Evolutionary conservation across 768 basidiomycete species (phyloP), one percentile per base, ranked within the genome.

Genomic region (Russula compacta): DNA sequence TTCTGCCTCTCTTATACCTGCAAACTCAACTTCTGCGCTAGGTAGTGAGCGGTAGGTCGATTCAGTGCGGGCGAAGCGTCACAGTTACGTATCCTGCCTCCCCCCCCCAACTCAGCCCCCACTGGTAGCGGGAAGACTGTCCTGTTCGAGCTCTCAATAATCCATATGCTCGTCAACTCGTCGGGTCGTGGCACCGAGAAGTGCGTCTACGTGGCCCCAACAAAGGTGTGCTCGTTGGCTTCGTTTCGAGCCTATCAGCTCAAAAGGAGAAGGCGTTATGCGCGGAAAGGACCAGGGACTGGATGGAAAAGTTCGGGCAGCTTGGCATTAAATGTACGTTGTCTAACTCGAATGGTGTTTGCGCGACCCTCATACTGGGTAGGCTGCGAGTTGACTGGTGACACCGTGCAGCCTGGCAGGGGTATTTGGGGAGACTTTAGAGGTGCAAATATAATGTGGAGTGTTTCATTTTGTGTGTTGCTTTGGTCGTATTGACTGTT

Each of bases 71-170:
- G 12, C 7, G 29, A 51, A 19, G 3, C 9, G 35, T 58, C 33
- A 29, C 50, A 17, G 6, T 29, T 24, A 53, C 29, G 17, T 52
- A 53, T 10, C 24, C 42, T 68, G 52, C 53, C 50, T 61, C 33
- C 47, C 47, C 29, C 52, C 42, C 14, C 21, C 9, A n/a, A 32
- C 53, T 11, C 69, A 92, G 95, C 95, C 2, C 97, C 97, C 0
- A 98, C 97, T 14, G 93, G 95, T 33, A 91, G 92, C 53, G 97
- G 97, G 33, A 98, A 98, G 73, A 99, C 97, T 0, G 92, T 89
- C 9, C 74, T 98, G 33, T 99, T 98, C 67, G 97, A 99, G 70
- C 75, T 99, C 14, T 83, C 89, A 2, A 89, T 98, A 56, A 82
- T 98, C 53, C 83, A 83, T 36, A 80, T 91, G 77, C 72, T 92